These are phyloP conservation scores for Seminavis robusta DNA, from an alignment of 108 stramenopile species.

Conservation along the genomic window DNA sequence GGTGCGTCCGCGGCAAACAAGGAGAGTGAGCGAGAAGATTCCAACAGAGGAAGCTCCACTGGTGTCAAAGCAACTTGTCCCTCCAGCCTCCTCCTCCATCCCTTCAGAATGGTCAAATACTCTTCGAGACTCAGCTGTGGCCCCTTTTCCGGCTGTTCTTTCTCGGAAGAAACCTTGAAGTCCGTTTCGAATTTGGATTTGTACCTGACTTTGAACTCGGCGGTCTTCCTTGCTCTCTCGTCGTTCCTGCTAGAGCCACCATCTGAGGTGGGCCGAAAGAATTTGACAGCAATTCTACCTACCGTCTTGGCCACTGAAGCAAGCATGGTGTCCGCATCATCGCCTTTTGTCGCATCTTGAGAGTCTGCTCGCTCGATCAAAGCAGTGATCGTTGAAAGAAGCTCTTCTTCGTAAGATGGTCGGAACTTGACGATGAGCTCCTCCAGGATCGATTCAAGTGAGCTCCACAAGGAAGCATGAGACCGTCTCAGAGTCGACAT, in stretches of 20 bases:
- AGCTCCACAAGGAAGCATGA: slow-evolving; percentile 83
- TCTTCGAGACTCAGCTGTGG: slow-evolving; percentile 26
- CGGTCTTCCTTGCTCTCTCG: slow-evolving; percentile 60
- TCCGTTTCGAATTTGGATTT: slow-evolving; percentile 61
- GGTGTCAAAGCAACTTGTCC: slow-evolving; percentile 58
- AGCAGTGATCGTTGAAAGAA: slow-evolving; percentile 78
- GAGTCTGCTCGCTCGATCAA: slow-evolving; percentile 65
- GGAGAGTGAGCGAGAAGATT: slow-evolving; percentile 66
- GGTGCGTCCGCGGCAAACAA: slow-evolving; percentile 59
- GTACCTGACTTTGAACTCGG: slow-evolving; percentile 68
- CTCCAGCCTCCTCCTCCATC: slow-evolving; percentile 74
- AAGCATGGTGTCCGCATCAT: slow-evolving; percentile 43
- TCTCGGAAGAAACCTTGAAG: slow-evolving; percentile 41
- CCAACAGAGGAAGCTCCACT: slow-evolving; percentile 42
- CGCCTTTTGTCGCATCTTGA: slow-evolving; percentile 24
- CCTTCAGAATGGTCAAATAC: slow-evolving; percentile 48
- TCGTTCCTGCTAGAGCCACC: slow-evolving; percentile 30
- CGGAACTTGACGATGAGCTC: slow-evolving; percentile 90
- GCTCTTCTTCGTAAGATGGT: slow-evolving; percentile 89
- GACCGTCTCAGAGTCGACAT: slow-evolving; percentile 80
- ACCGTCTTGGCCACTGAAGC: slow-evolving; percentile 62
- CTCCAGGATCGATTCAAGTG: slow-evolving; percentile 90
- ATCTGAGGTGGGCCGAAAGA: slow-evolving; percentile 48
- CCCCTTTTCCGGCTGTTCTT: background rate
- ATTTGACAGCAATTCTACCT: slow-evolving; percentile 62